Base-by-base conservation (phyloP, 148 eudicot species). In the Rhododendron henanense region DNA sequence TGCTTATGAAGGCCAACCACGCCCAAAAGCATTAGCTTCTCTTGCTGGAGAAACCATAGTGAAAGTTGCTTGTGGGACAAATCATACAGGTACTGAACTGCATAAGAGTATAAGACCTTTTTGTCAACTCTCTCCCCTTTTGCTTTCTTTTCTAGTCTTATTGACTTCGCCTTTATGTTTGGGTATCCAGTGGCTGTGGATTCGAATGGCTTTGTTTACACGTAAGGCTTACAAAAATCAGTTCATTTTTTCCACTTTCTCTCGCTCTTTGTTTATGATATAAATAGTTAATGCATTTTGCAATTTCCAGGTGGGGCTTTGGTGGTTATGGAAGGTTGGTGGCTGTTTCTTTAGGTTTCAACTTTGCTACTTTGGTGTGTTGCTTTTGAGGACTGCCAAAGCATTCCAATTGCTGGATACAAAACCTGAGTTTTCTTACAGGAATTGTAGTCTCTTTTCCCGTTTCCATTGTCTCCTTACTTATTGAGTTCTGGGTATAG, bases 301-400 rank as follows among this genome's bases (percentile, higher is more conserved):
- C 37, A 50, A 67, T 67, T 67, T 87, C 84, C 90, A 97, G 99
- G 90, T 97, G 99, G 99, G 99, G 99, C 79, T 94, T 50, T 90
- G 99, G 99, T 79, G 99, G 99, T 84, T 94, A 97, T 90, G 99
- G 99, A 91, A 95, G 99, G 99, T 97, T 78, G 75, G 91, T 93
- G 79, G 44, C 45, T 82, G 78, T 83, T 80, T 77, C 55, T 81
- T 69, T 51, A 21, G 55, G 74, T 11, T 81, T 63, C 55, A 14
- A 50, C 35, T 76, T 33, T 69, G 35, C 57, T 57, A 9, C 44
- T 79, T 50, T 48, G 19, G 44, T 7, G 31, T 44, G 53, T 39
- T 41, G 41, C 76, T 78, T 41, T 57, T 33, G 69, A 51, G 45
- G n/a, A 67, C 16, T 47, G 47, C 48, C 47, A 18, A 71, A 16